Evolutionary conservation across 768 basidiomycete genomes (phyloP).

Genomic region (Solioccasus polychromus): DNA sequence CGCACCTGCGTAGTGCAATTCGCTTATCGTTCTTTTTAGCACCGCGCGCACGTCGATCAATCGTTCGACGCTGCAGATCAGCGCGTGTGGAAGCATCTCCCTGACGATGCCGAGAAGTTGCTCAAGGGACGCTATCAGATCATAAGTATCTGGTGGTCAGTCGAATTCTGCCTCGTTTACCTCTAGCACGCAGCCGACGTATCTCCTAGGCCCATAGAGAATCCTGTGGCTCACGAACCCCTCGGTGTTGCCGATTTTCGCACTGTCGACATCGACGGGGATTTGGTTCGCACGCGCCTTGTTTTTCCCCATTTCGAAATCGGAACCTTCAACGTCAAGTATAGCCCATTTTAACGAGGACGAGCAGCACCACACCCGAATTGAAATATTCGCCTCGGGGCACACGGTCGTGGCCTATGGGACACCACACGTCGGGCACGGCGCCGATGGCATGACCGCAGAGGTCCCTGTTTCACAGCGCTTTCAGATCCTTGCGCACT

Average conservation of each 20-base stretch:
- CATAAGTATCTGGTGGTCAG: conserved; percentile 42
- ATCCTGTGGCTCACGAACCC: conserved; percentile 39
- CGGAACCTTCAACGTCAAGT: conserved; percentile 33
- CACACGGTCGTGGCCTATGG: conserved; percentile 41
- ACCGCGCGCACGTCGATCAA: conserved; percentile 42
- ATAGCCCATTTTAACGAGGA: conserved; percentile 42
- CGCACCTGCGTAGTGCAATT: conserved; percentile 32
- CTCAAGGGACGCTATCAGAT: conserved; percentile 38
- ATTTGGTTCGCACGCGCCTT: conserved; percentile 38
- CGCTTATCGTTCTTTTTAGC: conserved; percentile 17
- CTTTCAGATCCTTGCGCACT: conserved; percentile 38
- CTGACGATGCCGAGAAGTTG: conserved; percentile 40
- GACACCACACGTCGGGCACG: conserved; percentile 46
- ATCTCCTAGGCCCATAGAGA: conserved; percentile 37
- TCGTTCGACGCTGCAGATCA: conserved; percentile 31
- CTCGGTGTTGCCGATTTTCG: conserved; percentile 43
- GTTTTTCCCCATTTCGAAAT: conserved; percentile 36
- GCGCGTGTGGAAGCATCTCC: conserved; percentile 34
- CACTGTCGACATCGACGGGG: conserved; percentile 31
- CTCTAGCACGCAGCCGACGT: too few relatives aligned
- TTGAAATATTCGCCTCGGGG: conserved; percentile 46
- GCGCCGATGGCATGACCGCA: conserved; percentile 42
- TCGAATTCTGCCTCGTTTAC: too few relatives aligned
- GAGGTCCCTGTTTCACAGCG: conserved; percentile 47
- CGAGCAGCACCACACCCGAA: conserved; percentile 51